These are phyloP conservation scores for Candida odintsovae DNA, from an alignment of 805 yeast genomes.

Conservation along the genomic window DNA sequence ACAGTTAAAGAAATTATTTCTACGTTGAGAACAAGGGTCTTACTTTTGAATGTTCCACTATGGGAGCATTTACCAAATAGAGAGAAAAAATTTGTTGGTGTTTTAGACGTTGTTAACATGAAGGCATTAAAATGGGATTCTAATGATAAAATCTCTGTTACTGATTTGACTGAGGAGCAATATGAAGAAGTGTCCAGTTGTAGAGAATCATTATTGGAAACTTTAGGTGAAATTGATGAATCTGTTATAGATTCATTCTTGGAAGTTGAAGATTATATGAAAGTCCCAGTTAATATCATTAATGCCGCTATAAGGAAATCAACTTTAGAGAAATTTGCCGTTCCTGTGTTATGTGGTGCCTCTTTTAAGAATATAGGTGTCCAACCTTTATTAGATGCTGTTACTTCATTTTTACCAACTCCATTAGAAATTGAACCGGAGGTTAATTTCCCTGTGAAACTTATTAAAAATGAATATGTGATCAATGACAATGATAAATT, in stretches of 20 bases:
- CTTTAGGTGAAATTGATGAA: conserved; percentile 80
- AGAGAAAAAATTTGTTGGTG: conserved; percentile 51
- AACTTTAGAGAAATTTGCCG: conserved; percentile 50
- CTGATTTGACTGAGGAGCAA: conserved; percentile 34
- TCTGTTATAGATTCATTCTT: conserved; percentile 68
- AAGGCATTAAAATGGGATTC: conserved; percentile 43
- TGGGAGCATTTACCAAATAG: conserved; percentile 41
- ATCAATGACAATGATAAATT: conserved; percentile 53
- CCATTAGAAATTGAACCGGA: conserved; percentile 68
- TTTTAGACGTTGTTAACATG: conserved; percentile 66
- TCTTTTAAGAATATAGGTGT: conserved; percentile 91
- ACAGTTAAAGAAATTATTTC: conserved; percentile 80
- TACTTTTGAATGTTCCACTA: conserved; percentile 71
- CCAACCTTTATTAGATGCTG: conserved; percentile 86
- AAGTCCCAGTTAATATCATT: conserved; percentile 51
- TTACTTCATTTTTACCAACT: conserved; percentile 72
- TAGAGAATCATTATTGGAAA: conserved; percentile 76
- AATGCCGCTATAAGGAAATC: conserved; percentile 56
- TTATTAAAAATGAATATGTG: conserved; percentile 40
- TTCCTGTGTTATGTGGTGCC: conserved; percentile 90
- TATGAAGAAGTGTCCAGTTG: conserved; percentile 47
- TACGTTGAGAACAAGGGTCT: conserved; percentile 69
- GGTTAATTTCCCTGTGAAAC: conserved; percentile 36
- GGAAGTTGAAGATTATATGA: conserved; percentile 67
- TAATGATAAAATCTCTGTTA: conserved; percentile 48